These are phyloP conservation scores for Populus tremula DNA, from an alignment of 345 rosid genomes.

Conservation along the genomic window DNA sequence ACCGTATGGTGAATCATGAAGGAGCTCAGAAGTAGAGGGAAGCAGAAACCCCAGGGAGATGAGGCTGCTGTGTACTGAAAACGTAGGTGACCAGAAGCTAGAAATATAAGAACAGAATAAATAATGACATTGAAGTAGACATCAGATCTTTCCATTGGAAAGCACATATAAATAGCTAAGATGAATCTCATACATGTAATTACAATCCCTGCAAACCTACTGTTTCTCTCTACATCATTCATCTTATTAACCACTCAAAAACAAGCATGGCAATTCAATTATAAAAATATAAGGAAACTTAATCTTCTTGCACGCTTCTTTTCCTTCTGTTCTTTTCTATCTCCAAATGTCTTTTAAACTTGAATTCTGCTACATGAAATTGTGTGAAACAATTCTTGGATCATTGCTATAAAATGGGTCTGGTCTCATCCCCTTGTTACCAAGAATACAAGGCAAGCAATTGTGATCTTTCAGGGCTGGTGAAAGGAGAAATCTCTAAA, in stretches of 20 bases:
- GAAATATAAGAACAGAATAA: not conserved
- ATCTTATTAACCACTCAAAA: slow-evolving; percentile 6
- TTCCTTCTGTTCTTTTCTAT: not conserved
- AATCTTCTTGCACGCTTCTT: not conserved
- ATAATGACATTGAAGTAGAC: not conserved
- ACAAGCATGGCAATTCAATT: not conserved
- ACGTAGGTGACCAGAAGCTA: too few species aligned
- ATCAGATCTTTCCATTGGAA: not conserved
- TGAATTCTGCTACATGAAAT: not conserved
- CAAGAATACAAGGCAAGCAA: not conserved
- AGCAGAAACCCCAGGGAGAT: not conserved
- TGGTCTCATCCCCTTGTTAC: not conserved
- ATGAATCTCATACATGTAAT: slow-evolving; percentile 14
- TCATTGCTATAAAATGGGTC: not conserved
- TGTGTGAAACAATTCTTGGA: not conserved
- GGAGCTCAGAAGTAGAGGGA: not conserved
- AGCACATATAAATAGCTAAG: not conserved
- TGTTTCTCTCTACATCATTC: slow-evolving; percentile 6
- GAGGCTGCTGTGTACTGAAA: not conserved
- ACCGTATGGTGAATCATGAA: not conserved
- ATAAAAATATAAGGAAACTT: not conserved
- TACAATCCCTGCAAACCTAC: slow-evolving; percentile 13
- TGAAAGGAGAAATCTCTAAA: not conserved
- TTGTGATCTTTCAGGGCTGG: not conserved
- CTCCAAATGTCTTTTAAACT: not conserved